A percentile compares a stretch with the other conserved stretches of the same genome.
Evolutionary conservation across 305 asterid species (phyloP).

Genomic region (Fraxinus albicans): DNA sequence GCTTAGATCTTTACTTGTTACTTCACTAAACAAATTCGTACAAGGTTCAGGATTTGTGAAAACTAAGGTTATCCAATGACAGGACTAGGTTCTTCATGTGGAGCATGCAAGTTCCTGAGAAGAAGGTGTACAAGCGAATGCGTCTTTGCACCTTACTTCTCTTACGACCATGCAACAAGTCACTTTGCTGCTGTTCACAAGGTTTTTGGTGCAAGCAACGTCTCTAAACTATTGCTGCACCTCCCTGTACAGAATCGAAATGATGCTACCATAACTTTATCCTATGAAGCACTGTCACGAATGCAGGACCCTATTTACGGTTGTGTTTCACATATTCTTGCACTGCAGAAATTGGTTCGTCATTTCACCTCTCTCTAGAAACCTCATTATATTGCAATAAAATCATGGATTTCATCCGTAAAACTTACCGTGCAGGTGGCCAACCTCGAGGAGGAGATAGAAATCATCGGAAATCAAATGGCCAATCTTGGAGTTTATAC

Average conservation of each 20-base stretch:
- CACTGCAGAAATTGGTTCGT: slow-evolving; percentile 66
- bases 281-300: slow-evolving; percentile 71
- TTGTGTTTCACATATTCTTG: slow-evolving; percentile 65
- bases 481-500: slow-evolving; percentile 25
- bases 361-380: not conserved
- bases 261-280: slow-evolving; percentile 58
- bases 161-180: slow-evolving; percentile 50
- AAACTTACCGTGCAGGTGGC: slow-evolving; percentile 45
- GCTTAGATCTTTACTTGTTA: slow-evolving; percentile 22
- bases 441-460: slow-evolving; percentile 58
- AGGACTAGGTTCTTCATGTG: slow-evolving; percentile 63
- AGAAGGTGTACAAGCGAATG: slow-evolving; percentile 65
- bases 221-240: slow-evolving; percentile 55
- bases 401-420: not conserved
- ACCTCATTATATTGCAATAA: not conserved
- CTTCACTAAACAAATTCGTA: slow-evolving; percentile 1
- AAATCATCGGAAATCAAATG: slow-evolving; percentile 44
- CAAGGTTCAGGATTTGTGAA: slow-evolving; percentile 5
- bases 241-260: slow-evolving; percentile 50
- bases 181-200: slow-evolving; percentile 72
- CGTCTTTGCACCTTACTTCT: slow-evolving; percentile 66
- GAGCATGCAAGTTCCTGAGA: slow-evolving; percentile 82
- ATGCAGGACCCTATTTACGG: slow-evolving; percentile 68
- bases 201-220: slow-evolving; percentile 79
- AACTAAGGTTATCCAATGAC: slow-evolving; percentile 38